These are phyloP conservation scores for Ogataea saltuana DNA, from an alignment of 805 yeast genomes.

Conservation along the genomic window DNA sequence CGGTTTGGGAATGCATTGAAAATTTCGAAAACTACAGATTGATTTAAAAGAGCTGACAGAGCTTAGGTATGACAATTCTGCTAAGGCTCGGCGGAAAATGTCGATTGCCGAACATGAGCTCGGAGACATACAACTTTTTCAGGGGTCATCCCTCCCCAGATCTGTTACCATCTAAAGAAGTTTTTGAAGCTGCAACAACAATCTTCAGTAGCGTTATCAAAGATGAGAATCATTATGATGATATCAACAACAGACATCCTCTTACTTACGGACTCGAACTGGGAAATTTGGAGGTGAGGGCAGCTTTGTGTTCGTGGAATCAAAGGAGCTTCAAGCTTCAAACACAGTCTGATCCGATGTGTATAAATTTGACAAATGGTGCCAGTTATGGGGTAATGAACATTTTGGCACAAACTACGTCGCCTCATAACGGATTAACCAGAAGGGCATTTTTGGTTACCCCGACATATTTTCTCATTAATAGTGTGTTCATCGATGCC, in stretches of 20 bases:
- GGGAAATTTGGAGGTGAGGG: conserved; percentile 67
- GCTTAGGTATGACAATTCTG: too few relatives aligned
- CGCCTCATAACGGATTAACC: conserved; percentile 60
- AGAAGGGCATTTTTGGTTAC: conserved; percentile 71
- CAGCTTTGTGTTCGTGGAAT: conserved; percentile 54
- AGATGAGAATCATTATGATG: conserved; percentile 45
- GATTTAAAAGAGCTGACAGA: too few relatives aligned
- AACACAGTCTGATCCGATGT: conserved; percentile 43
- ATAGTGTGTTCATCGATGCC: conserved; percentile 71
- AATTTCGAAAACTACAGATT: too few relatives aligned
- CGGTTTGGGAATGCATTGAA: too few relatives aligned
- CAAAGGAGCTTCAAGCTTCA: conserved; percentile 40
- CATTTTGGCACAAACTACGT: conserved; percentile 62
- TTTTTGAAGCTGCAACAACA: conserved; percentile 54
- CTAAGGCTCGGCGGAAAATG: too few relatives aligned
- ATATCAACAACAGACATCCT: conserved; percentile 53
- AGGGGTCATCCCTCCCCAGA: conserved; percentile 72
- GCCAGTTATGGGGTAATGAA: conserved; percentile 82
- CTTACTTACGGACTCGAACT: conserved; percentile 77
- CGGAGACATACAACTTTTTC: conserved; percentile 52
- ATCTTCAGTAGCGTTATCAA: conserved; percentile 44
- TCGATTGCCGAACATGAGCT: too few relatives aligned
- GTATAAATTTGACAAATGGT: conserved; percentile 72
- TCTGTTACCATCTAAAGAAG: conserved; percentile 56
- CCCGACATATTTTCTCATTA: conserved; percentile 81